Evolutionary conservation across 73 alveolate genomes (phyloP), one percentile per base, ranked within the genome.

Genomic region (Paramecium primaurelia): DNA sequence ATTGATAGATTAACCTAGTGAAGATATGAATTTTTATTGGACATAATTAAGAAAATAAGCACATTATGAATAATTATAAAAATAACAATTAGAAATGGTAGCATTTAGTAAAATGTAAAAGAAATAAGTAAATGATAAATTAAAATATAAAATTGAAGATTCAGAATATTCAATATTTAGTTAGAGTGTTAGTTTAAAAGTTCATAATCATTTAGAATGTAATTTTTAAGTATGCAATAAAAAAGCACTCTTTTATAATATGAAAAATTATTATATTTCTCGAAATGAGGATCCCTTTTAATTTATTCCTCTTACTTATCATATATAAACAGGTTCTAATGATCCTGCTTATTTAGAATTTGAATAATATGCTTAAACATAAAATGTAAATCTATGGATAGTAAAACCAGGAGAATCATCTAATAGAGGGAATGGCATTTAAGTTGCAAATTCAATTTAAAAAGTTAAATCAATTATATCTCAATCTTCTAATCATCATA

Each of bases 401-500:
- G 96, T 96, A 11, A 96, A 96, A 85, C 99, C 99, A 6, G 99
- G 99, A 14, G 99, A 96, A 71, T 94, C 95, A 86, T 95, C 99
- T 3, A 96, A 96, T 84, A 92, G 99, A 54, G 96, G 96, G 7
- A 90, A 90, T 25, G 94, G 94, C 3, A 95, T 95, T 8, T 37
- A 93, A 80, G 95, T 95, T 4, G 92, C 95, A 18, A 85, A 90
- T 59, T 58, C 77, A 44, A 42, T 95, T 2, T 20, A 73, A 71
- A 97, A 95, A 14, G 91, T 95, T 2, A 94, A 86, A 40, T 30
- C 64, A 11, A 89, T 95, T 59, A 25, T 95, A 11, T 73, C 86
- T 30, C 59, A 75, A 34, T 71, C 64, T 10, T 87, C 42, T n/a
- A 86, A 47, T 34, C 93, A 87, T 60, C 68, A 36, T 28, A 87